Evolutionary conservation across 1,284 basidiomycete species (phyloP), one percentile per base, ranked within the genome.

Genomic region (Exsudoporus floridanus): DNA sequence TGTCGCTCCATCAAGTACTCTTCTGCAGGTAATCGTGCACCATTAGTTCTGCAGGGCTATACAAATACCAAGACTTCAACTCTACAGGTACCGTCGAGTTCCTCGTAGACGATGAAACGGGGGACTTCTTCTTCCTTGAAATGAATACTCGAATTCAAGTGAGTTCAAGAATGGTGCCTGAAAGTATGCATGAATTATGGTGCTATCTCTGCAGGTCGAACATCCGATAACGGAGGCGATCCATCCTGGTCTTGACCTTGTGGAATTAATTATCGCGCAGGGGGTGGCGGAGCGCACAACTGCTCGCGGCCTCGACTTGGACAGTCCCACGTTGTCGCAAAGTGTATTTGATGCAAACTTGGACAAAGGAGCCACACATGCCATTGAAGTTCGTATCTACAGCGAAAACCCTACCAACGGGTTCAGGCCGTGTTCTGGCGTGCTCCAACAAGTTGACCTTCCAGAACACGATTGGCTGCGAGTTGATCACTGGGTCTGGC

Each of bases 101-200:
- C 59, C 70, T 89, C 3, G 81, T 87, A 5, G 82, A 87, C 59
- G 76, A 83, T 51, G 53, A 70, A 0, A 77, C 75, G 0, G 75
- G 74, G 0, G 64, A 74, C 8, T 88, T 85, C 67, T 88, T 79
- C 72, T 90, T 90, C 60, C 74, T 90, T 18, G 88, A 90, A 65
- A 83, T 89, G 79, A 90, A 90, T 57, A 83, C 85, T 0, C 76
- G 86, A 7, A 78, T 88, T 49, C 86, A 87, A 70, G 80, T 78
- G 57, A 49, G 69, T 47, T 21, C 35, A 14, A 27, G 12, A 16
- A 21, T 48, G n/a, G 25, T 31, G 7, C 30, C 4, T 34, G 18
- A 39, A 39, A 18, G 18, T 13, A 34, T 23, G 16, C 18, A 33
- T 49, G 5, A 38, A 43, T 42, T 44, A 51, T 19, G 30, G 31